Conservation (phyloP, 2,329 filamentous ascomycete genomes). For the Rhytidhysteron rufulum region DNA sequence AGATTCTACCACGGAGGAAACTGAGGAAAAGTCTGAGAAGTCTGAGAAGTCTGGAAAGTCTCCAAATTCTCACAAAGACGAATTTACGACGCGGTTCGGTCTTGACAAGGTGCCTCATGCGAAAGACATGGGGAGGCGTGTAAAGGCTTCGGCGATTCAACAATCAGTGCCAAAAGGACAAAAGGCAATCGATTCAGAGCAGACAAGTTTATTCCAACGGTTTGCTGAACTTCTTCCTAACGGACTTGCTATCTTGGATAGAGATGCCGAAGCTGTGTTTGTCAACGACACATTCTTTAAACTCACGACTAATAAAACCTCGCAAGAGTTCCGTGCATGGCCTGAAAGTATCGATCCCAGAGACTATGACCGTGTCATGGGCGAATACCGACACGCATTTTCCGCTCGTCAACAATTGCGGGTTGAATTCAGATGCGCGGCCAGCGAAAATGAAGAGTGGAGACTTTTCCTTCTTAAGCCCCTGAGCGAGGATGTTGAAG, state of each 20-base stretch:
- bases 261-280: conserved; percentile 42
- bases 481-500: conserved; percentile 38
- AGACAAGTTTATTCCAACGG: conserved; percentile 40
- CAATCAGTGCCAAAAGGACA: not conserved
- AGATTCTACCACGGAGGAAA: not conserved
- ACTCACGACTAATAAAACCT: conserved; percentile 40
- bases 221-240: conserved; percentile 46
- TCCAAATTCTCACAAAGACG: too few relatives aligned
- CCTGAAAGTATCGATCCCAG: conserved; percentile 43
- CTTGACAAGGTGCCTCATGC: too few relatives aligned
- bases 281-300: conserved; percentile 46
- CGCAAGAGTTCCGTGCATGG: conserved; percentile 42
- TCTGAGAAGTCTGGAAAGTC: too few relatives aligned
- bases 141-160: not conserved
- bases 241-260: conserved; percentile 44
- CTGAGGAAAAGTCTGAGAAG: too few relatives aligned
- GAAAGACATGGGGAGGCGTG: too few relatives aligned
- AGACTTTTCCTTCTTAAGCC: conserved; percentile 42
- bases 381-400: conserved; percentile 42
- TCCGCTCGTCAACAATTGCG: conserved; percentile 33
- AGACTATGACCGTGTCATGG: conserved; percentile 44
- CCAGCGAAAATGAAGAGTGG: conserved; percentile 32
- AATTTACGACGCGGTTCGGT: too few relatives aligned
- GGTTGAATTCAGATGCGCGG: conserved; percentile 41
- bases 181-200: conserved; percentile 27